These are phyloP conservation scores for Chaetoceros tenuissimus DNA, from an alignment of 108 stramenopile genomes.

Conservation along the genomic window DNA sequence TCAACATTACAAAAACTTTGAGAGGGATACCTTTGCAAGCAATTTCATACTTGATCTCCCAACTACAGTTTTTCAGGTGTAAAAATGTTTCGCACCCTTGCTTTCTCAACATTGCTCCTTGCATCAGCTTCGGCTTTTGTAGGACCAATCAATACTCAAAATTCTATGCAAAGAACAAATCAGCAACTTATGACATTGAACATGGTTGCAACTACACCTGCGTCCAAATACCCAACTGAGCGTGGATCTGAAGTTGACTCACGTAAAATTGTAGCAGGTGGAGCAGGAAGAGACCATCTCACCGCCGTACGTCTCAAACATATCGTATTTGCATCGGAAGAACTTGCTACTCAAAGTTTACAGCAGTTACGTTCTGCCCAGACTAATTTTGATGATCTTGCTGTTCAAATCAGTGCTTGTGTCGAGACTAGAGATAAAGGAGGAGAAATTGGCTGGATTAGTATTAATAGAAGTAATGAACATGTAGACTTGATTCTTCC, in stretches of 20 bases:
- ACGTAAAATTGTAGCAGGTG: constrained; percentile 59
- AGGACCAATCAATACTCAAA: too few species aligned
- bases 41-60: too few species aligned
- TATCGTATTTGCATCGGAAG: constrained; percentile 44
- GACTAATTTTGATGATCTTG: constrained; percentile 40
- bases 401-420: constrained; percentile 36
- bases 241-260: constrained; percentile 70
- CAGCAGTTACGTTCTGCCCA: constrained; percentile 29
- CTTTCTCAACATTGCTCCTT: too few species aligned
- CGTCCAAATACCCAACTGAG: constrained; percentile 65
- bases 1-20: too few species aligned
- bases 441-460: constrained; percentile 46
- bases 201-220: too few species aligned
- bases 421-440: constrained; percentile 37
- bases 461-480: constrained; percentile 26
- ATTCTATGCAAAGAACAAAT: too few species aligned
- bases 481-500: constrained; percentile 66
- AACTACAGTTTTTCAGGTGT: too few species aligned
- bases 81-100: too few species aligned
- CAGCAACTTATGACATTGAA: too few species aligned
- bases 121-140: too few species aligned
- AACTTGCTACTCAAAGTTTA: constrained; percentile 30
- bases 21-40: too few species aligned
- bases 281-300: constrained; percentile 43
- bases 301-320: constrained; percentile 60